These are phyloP conservation scores for Aspergillus diversus DNA, from an alignment of 495 filamentous ascomycete genomes.

Conservation along the genomic window DNA sequence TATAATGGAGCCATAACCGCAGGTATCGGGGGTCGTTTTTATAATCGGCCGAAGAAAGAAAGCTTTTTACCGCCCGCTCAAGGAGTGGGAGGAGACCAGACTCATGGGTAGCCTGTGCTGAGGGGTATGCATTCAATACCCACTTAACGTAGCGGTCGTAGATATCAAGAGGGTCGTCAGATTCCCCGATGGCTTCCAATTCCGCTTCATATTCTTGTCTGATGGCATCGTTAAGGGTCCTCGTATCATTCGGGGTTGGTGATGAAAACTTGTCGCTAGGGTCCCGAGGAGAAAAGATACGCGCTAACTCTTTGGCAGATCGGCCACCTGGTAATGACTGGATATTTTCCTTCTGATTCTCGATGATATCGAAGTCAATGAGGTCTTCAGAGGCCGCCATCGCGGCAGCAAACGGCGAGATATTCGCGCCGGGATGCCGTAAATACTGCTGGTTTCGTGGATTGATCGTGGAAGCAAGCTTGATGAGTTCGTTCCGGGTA, in stretches of 20 bases:
- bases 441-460: neutral
- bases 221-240: constrained; percentile 75
- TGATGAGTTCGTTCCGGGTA: no score
- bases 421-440: neutral
- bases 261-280: constrained; percentile 47
- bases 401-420: constrained; percentile 19
- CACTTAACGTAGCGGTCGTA: constrained; percentile 97
- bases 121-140: constrained; percentile 93
- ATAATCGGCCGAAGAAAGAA: constrained; percentile 82
- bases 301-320: constrained; percentile 86
- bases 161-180: constrained; percentile 92
- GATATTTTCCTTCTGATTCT: constrained; percentile 96
- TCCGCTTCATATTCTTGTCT: constrained; percentile 87
- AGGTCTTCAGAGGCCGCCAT: constrained; percentile 61
- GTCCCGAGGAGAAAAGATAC: constrained; percentile 71
- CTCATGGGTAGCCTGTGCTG: constrained; percentile 86
- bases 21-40: constrained; percentile 94
- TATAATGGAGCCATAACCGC: constrained; percentile 91
- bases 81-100: constrained; percentile 87
- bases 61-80: constrained; percentile 88
- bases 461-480: neutral
- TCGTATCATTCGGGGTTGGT: constrained; percentile 68
- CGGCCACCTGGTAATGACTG: constrained; percentile 89
- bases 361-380: constrained; percentile 94
- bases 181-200: constrained; percentile 73